Base-by-base conservation (phyloP, 805 yeast species). In the Tetrapisispora taiwanensis region DNA sequence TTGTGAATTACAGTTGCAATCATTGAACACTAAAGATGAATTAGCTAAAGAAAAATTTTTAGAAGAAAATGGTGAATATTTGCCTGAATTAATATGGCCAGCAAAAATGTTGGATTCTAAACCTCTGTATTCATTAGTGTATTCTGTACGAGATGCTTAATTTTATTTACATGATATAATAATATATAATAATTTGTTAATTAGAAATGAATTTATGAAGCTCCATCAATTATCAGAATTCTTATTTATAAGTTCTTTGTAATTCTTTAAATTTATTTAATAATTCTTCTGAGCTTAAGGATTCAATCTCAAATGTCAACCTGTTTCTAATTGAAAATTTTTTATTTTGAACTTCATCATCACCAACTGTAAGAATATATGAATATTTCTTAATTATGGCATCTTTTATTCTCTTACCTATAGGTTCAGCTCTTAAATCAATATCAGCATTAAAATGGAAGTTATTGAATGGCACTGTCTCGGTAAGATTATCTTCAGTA, bases 331-430 rank as follows among this genome's bases (percentile, higher is more conserved):
- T 72, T 1, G 94, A 78, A 15, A 80, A 66, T 1, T 75, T 74
- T 0, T 75, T 75, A 31, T 64, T 62, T 40, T 72, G 75, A 7
- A 83, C 67, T 61, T 92, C 98, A 51, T 77, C 76, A 52, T 88
- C 95, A 24, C 98, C 98, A 34, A 92, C 73, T 64, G 89, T 75
- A n/a, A 87, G 67, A 38, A 90, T 74, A 56, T 76, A 92, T 8
- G 83, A 81, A 59, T 84, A 88, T 1, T 90, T 87, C 52, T 79
- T 79, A 44, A 63, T 58, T 13, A 82, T 70, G 2, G 95, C 92
- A 44, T 86, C 92, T 54, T 84, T 83, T 42, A 88, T 79, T 54
- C 95, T 73, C 42, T 71, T 74, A 0, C 94, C 89, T 26, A 90
- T 76, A 1, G 97, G 81, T 52, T 84, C 95, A 7, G 72, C 72